Conservation (phyloP, 1,284 basidiomycete genomes). For the Fomitopsis schrenkii region DNA sequence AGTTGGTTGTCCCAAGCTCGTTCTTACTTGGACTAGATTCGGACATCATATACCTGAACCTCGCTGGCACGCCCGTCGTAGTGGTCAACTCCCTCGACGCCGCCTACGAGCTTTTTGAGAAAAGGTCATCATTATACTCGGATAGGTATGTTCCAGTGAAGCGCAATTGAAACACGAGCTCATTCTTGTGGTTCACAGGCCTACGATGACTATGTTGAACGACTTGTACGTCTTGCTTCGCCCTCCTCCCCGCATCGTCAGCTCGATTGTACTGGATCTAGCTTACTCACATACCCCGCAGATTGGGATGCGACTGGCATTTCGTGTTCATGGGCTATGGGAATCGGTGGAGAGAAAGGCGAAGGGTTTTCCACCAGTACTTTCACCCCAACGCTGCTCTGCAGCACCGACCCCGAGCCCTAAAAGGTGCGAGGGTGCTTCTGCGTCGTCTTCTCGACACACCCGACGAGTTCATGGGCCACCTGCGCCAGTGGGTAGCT, state of each 20-base stretch:
- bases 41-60: slow-evolving; percentile 23
- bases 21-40: slow-evolving; percentile 14
- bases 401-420: slow-evolving; percentile 1
- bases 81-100: slow-evolving; percentile 25
- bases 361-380: slow-evolving; percentile 22
- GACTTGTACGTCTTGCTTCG: slow-evolving; percentile 17
- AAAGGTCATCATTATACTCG: slow-evolving; percentile 21
- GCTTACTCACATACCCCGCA: background rate
- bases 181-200: slow-evolving; percentile 6
- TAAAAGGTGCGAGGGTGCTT: slow-evolving; percentile 3
- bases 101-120: slow-evolving; percentile 25
- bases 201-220: slow-evolving; percentile 23
- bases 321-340: slow-evolving; percentile 24
- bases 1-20: background rate
- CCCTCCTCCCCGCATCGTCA: background rate
- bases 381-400: slow-evolving; percentile 20
- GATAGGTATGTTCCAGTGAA: slow-evolving; percentile 14
- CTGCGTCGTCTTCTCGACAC: slow-evolving; percentile 18
- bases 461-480: slow-evolving; percentile 23
- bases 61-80: slow-evolving; percentile 19
- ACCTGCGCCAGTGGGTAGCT: slow-evolving; percentile 19
- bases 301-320: slow-evolving; percentile 25
- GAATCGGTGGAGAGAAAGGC: slow-evolving; percentile 19
- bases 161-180: background rate
- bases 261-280: no score